These are phyloP conservation scores for Leccinum fibrillosum DNA, from an alignment of 768 basidiomycete genomes.

Conservation along the genomic window DNA sequence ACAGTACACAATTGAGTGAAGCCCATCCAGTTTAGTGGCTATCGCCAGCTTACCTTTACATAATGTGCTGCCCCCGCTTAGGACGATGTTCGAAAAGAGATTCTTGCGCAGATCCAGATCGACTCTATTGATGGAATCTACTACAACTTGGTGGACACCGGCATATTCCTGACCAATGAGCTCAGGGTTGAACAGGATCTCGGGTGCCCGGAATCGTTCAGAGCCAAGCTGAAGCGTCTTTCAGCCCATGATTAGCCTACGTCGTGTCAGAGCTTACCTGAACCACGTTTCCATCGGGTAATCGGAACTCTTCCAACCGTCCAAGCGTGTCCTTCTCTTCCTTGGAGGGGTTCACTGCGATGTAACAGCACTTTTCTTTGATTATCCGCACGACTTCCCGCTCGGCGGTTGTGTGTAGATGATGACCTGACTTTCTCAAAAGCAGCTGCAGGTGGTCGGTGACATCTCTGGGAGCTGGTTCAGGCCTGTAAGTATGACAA, in stretches of 20 bases:
- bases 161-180: slow-evolving; percentile 94
- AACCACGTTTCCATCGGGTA: slow-evolving; percentile 94
- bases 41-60: slow-evolving; percentile 67
- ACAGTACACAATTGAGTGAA: slow-evolving; percentile 3
- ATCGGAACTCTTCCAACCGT: slow-evolving; percentile 80
- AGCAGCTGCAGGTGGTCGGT: slow-evolving; percentile 95
- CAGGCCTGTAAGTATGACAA: not conserved
- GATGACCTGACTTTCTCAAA: slow-evolving; percentile 90
- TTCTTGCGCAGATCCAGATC: slow-evolving; percentile 95
- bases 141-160: slow-evolving; percentile 96
- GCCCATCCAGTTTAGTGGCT: slow-evolving; percentile 15
- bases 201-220: slow-evolving; percentile 95
- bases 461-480: slow-evolving; percentile 64
- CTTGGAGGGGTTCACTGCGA: slow-evolving; percentile 88
- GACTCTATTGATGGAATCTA: slow-evolving; percentile 96
- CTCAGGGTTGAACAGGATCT: slow-evolving; percentile 97
- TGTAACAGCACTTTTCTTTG: slow-evolving; percentile 98
- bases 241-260: slow-evolving; percentile 12
- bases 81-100: slow-evolving; percentile 93
- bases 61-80: slow-evolving; percentile 94
- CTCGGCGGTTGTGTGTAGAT: slow-evolving; percentile 96
- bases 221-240: slow-evolving; percentile 66
- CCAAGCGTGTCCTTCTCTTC: slow-evolving; percentile 89
- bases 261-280: slow-evolving; percentile 52
- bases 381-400: slow-evolving; percentile 95